Percentiles rank a stretch among this genome's conserved stretches.
Evolutionary conservation across 2,329 filamentous ascomycete species (phyloP).

Genomic region (Aspergillus carbonarius): DNA sequence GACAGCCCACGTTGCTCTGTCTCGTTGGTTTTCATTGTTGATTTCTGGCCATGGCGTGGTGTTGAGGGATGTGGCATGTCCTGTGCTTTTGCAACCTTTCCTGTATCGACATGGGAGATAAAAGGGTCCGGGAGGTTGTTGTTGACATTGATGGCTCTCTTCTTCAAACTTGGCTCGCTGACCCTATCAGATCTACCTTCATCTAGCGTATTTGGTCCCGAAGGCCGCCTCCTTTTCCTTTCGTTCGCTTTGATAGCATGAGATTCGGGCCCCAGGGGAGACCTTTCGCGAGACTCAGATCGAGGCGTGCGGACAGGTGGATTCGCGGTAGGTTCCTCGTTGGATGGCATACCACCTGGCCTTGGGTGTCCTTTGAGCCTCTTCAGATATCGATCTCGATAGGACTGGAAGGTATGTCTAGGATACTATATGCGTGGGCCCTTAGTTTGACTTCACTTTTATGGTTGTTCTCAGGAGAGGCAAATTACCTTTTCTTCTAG

Average conservation of each 20-base stretch:
- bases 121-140: neutral
- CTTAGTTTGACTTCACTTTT: neutral
- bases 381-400: constrained; percentile 49
- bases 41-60: neutral
- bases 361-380: constrained; percentile 36
- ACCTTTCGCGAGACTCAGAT: neutral
- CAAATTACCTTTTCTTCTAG: constrained; percentile 38
- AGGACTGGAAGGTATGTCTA: constrained; percentile 50
- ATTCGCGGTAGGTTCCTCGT: constrained; percentile 7
- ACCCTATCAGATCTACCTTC: neutral
- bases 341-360: constrained; percentile 28
- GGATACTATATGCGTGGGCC: constrained; percentile 33
- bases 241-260: neutral
- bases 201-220: neutral
- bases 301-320: constrained; percentile 2
- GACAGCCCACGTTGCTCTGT: neutral
- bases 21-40: neutral
- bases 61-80: neutral
- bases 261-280: constrained; percentile 2
- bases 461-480: neutral
- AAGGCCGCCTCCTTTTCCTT: constrained; percentile 26
- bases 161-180: neutral
- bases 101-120: neutral
- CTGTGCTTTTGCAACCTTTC: neutral
- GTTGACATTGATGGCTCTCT: neutral